Percentiles rank a stretch among this genome's conserved stretches.
Evolutionary conservation across 257 asterid species (phyloP).

Genomic region (Anisodus tanguticus): DNA sequence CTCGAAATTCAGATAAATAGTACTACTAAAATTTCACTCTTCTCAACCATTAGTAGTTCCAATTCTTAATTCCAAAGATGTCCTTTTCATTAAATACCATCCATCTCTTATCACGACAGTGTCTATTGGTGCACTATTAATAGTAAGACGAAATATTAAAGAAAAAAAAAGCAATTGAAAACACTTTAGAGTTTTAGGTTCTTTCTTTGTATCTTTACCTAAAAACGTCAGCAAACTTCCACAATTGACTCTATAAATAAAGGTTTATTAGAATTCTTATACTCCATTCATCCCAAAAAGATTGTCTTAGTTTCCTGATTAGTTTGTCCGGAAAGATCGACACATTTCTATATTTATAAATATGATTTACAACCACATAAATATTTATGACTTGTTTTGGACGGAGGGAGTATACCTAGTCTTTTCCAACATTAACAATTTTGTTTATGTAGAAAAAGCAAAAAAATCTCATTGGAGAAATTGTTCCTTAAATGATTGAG

Average conservation of each 20-base stretch:
- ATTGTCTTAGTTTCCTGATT: no score
- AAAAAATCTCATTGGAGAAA: not conserved
- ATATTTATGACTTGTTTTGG: no score
- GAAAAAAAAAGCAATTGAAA: not conserved
- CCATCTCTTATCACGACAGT: not conserved
- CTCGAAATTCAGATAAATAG: not conserved
- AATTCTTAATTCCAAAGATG: not conserved
- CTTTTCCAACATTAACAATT: not conserved
- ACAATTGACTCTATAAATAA: conserved; percentile 9
- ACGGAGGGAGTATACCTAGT: not conserved
- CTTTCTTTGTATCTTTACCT: not conserved
- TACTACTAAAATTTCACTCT: not conserved
- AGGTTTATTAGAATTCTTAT: not conserved
- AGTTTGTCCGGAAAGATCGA: no score
- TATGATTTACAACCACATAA: no score
- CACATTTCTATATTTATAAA: no score
- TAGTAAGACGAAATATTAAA: not conserved
- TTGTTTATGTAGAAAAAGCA: not conserved
- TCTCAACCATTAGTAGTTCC: not conserved
- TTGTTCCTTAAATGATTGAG: no score
- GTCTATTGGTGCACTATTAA: not conserved
- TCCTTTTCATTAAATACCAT: not conserved
- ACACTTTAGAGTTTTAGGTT: conserved; percentile 15
- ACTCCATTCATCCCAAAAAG: no score
- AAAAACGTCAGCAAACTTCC: not conserved